Evolutionary conservation across 192 early-diverging fungal genomes (phyloP).

Genomic region (Fimicolochytrium jonesii): DNA sequence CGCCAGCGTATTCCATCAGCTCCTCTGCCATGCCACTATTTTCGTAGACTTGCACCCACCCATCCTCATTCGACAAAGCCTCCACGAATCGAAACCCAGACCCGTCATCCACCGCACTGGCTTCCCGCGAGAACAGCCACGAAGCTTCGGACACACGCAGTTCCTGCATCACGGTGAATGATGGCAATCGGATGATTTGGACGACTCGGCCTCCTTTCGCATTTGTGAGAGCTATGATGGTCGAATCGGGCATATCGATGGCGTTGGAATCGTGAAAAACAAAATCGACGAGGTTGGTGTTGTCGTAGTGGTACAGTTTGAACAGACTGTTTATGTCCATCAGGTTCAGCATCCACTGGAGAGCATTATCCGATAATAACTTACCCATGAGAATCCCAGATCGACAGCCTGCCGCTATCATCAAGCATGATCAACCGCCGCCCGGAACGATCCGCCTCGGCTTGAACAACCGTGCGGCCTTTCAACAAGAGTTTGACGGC

Average conservation of each 20-base stretch:
- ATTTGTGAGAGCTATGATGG: constrained; percentile 12
- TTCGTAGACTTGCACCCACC: too few relatives aligned
- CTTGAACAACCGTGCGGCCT: constrained; percentile 10
- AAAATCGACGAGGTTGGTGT: constrained; percentile 17
- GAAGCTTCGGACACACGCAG: constrained; percentile 11
- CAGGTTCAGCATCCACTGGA: too few relatives aligned
- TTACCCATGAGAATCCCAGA: constrained; percentile 33
- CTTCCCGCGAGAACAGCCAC: constrained; percentile 23
- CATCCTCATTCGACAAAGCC: too few relatives aligned
- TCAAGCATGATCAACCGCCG: constrained; percentile 26
- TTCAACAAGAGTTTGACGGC: constrained; percentile 8
- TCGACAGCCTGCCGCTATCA: constrained; percentile 8
- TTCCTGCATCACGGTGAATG: constrained; percentile 14
- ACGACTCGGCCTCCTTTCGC: background rate
- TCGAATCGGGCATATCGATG: background rate
- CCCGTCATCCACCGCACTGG: too few relatives aligned
- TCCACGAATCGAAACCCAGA: too few relatives aligned
- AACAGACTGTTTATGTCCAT: too few relatives aligned
- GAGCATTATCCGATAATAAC: too few relatives aligned
- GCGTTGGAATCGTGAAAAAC: background rate
- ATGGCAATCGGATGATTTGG: constrained; percentile 14
- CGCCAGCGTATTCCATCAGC: too few relatives aligned
- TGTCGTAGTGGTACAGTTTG: constrained; percentile 3
- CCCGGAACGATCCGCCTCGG: constrained; percentile 13
- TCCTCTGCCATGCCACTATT: too few relatives aligned